These are phyloP conservation scores for Thelephora terrestris DNA, from an alignment of 1,284 basidiomycete species.

Conservation along the genomic window DNA sequence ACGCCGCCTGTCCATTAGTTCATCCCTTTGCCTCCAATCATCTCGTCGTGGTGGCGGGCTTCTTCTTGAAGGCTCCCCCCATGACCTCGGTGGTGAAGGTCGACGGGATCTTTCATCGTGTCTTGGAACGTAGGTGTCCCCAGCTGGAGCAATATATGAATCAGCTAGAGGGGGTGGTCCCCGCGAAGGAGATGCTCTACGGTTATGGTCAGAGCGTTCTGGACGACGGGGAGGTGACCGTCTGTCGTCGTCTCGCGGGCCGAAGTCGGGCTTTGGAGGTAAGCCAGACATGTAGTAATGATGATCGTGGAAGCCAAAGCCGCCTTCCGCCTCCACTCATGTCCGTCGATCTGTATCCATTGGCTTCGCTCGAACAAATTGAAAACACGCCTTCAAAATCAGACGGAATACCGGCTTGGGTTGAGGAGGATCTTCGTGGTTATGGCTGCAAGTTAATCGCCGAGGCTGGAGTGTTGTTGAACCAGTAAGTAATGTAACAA, in stretches of 20 bases:
- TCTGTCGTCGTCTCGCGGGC: slow-evolving; percentile 10
- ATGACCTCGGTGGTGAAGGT: too few species aligned
- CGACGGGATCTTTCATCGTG: background rate
- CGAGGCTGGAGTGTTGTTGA: slow-evolving; percentile 84
- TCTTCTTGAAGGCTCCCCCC: background rate
- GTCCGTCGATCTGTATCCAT: slow-evolving; percentile 64
- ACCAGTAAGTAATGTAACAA: slow-evolving; percentile 49
- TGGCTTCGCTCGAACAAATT: slow-evolving; percentile 77
- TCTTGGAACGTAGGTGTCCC: background rate
- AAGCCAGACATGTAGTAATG: slow-evolving; percentile 17
- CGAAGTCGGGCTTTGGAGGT: slow-evolving; percentile 27
- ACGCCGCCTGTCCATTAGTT: background rate
- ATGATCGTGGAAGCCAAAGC: slow-evolving; percentile 4
- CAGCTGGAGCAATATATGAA: background rate
- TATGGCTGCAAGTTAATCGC: slow-evolving; percentile 92
- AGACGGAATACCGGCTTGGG: slow-evolving; percentile 71
- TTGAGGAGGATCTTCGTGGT: slow-evolving; percentile 82
- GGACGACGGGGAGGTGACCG: slow-evolving; percentile 17
- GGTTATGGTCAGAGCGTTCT: slow-evolving; percentile 11
- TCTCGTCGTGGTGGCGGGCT: background rate
- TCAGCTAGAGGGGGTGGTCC: background rate
- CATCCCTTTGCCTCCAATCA: background rate
- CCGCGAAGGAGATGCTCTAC: slow-evolving; percentile 4
- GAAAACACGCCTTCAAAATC: slow-evolving; percentile 67
- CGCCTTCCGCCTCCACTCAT: slow-evolving; percentile 17